Percentiles rank a stretch among this genome's conserved stretches.
These are phyloP conservation scores for Sherardia arvensis DNA, from an alignment of 257 asterid genomes.

Conservation along the genomic window DNA sequence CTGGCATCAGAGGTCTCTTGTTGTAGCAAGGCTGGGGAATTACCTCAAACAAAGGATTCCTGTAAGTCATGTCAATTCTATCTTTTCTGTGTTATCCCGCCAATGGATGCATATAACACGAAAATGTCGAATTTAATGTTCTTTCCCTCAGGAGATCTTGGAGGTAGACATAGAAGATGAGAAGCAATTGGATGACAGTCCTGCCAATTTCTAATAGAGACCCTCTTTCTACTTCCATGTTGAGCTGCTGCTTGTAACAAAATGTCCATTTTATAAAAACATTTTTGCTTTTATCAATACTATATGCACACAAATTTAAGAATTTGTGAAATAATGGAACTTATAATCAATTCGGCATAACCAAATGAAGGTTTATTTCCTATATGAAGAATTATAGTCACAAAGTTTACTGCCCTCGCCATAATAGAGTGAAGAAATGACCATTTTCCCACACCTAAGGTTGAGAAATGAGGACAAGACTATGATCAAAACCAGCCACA, in stretches of 20 bases:
- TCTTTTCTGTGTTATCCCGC: not conserved
- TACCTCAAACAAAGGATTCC: slow-evolving; percentile 94
- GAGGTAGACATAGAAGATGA: slow-evolving; percentile 94
- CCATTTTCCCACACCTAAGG: not conserved
- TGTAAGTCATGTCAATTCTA: slow-evolving; percentile 27
- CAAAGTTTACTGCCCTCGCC: too few species aligned
- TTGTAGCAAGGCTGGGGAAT: slow-evolving; percentile 77
- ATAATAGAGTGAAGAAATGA: too few species aligned
- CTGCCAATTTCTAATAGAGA: slow-evolving; percentile 50
- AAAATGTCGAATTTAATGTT: not conserved
- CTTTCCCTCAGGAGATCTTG: slow-evolving; percentile 64
- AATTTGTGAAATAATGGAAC: too few species aligned
- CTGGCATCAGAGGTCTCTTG: slow-evolving; percentile 73
- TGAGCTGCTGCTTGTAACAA: not conserved
- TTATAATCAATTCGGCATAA: too few species aligned
- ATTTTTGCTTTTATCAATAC: not conserved
- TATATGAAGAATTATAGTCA: too few species aligned
- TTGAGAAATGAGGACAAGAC: slow-evolving; percentile 43
- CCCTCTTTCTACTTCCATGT: not conserved
- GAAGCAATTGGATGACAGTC: slow-evolving; percentile 95
- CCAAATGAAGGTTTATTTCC: too few species aligned
- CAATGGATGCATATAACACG: not conserved
- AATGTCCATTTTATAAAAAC: not conserved
- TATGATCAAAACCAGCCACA: slow-evolving; percentile 84
- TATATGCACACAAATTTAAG: not conserved